A percentile compares a stretch with the other conserved stretches of the same genome.
phyloP scores from a whole-genome alignment of 345 rosid species.

The Melaleuca quinquenervia region DNA sequence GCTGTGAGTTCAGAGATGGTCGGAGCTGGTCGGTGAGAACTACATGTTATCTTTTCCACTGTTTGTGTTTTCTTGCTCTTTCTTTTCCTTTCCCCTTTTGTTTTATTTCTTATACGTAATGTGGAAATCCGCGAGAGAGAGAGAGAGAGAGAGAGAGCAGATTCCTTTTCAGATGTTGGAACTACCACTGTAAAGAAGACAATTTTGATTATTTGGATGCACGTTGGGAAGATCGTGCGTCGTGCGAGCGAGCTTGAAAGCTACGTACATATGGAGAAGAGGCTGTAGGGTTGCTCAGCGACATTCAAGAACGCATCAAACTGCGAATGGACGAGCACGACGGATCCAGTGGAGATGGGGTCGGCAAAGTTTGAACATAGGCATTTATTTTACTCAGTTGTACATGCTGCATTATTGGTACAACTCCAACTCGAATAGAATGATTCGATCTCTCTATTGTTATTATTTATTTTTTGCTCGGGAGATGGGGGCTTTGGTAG shows the following conservation, averaged over 20 bases:
- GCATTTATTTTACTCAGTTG: not conserved
- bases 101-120: constrained; percentile 12
- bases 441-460: not conserved
- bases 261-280: not conserved
- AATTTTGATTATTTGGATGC: constrained; percentile 4
- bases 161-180: constrained; percentile 29
- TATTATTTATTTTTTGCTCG: not conserved
- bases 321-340: not conserved
- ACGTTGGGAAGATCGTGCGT: not conserved
- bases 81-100: constrained; percentile 8
- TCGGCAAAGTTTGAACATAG: not conserved
- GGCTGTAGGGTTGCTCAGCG: not conserved
- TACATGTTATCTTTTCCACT: constrained; percentile 1
- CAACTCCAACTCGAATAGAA: not conserved
- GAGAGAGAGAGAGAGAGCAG: not conserved
- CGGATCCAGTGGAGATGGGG: not conserved
- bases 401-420: not conserved
- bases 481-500: not conserved
- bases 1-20: not conserved
- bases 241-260: not conserved
- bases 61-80: constrained; percentile 8
- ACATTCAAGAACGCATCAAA: not conserved
- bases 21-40: not conserved
- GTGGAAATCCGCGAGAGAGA: not conserved
- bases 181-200: constrained; percentile 7